Evolutionary conservation across 163 green algal genomes (phyloP).

Genomic region (Chlorella variabilis): DNA sequence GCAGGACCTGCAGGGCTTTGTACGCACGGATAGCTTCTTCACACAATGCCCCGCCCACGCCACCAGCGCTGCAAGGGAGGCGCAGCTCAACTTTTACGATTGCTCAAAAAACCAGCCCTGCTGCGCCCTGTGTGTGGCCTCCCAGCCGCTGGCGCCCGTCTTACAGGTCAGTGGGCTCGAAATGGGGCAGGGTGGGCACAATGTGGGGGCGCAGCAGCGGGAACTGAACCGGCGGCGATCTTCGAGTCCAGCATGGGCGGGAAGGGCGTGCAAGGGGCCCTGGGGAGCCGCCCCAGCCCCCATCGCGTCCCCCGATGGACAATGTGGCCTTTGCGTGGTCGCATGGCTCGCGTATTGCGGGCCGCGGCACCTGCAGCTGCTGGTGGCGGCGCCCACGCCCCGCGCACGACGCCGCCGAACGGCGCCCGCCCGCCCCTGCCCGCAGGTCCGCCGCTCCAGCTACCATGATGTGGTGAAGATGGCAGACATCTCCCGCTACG

Average conservation of each 20-base stretch:
- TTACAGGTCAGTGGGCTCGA: constrained; percentile 6
- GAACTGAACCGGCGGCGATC: neutral
- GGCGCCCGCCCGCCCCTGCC: neutral
- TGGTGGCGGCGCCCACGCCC: neutral
- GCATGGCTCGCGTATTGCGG: neutral
- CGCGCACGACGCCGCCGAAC: neutral
- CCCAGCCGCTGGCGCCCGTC: neutral
- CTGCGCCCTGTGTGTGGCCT: constrained; percentile 14
- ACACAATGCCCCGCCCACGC: neutral
- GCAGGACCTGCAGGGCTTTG: neutral
- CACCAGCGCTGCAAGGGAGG: neutral
- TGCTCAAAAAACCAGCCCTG: neutral
- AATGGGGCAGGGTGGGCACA: neutral
- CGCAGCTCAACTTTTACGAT: neutral
- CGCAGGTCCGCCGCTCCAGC: constrained; percentile 67
- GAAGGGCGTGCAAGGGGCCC: neutral
- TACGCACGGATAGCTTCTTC: constrained; percentile 10
- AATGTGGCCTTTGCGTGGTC: too few relatives aligned
- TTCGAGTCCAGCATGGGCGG: neutral
- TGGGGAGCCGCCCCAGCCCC: too few relatives aligned
- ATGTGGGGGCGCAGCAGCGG: neutral
- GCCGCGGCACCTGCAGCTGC: neutral
- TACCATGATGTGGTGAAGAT: constrained; percentile 79
- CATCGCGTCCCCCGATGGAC: neutral
- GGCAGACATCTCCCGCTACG: constrained; percentile 52